Percentiles rank a stretch among this genome's conserved stretches.
phyloP scores from a whole-genome alignment of 257 asterid species.

The Solanum sejunctum region DNA sequence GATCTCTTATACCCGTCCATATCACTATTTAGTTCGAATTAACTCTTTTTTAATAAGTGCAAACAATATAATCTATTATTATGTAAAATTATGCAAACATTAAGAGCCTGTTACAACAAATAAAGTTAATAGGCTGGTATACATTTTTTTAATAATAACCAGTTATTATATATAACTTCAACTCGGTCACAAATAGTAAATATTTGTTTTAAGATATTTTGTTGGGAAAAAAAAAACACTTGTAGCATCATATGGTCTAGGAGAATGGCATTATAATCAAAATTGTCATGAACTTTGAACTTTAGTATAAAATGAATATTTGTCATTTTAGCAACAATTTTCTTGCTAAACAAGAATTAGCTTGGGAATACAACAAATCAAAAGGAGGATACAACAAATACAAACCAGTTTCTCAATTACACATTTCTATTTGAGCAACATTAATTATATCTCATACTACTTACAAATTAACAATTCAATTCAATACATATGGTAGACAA shows the following conservation, averaged over 20 bases:
- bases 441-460: background rate
- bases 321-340: background rate
- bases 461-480: background rate
- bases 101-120: background rate
- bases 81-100: background rate
- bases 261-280: background rate
- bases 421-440: background rate
- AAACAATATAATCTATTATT: background rate
- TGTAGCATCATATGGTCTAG: background rate
- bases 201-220: background rate
- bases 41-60: background rate
- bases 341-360: background rate
- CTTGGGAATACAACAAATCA: background rate
- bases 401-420: background rate
- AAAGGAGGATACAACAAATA: background rate
- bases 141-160: background rate
- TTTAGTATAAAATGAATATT: background rate
- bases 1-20: background rate
- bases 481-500: background rate
- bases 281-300: background rate
- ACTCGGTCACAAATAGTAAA: too few species aligned
- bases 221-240: background rate
- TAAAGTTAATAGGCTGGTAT: background rate
- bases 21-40: background rate
- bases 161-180: background rate